Evolutionary conservation across 371 early-diverging fungal genomes (phyloP), one percentile per base, ranked within the genome.

Genomic region (Blakeslea trispora): DNA sequence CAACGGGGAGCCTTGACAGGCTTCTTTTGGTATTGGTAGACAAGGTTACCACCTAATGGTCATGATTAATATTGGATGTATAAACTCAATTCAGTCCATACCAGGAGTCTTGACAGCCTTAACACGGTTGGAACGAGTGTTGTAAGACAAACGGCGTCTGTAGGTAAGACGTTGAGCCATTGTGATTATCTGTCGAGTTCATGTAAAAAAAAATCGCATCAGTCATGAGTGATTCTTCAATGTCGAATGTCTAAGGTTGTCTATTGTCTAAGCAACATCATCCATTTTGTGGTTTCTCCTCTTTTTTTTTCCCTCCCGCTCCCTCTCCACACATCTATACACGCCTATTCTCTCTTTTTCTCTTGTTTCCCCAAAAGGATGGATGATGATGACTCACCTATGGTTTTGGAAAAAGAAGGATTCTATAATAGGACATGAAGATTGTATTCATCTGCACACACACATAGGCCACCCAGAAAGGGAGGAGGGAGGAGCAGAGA

Each of bases 91-190:
- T 28, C 6, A 31, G 13, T 51, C 24, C 7, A n/a, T 73, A 87
- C 93, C 97, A 63, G 98, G 98, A 66, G 98, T 97, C 94, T 97
- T 97, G 81, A 93, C 90, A 72, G 93, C 85, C 71, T 87, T 83
- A 77, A 89, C 88, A 82, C 93, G 89, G 95, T 98, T 98, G 74
- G 96, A 95, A 80, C 90, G 91, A 74, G 98, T 98, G 94, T 97
- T 96, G 94, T 97, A 98, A 66, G 97, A 95, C 68, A 93, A 86
- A 72, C 96, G 91, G 70, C 97, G 91, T 79, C 97, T 89, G 90
- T 97, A 98, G 63, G 92, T 94, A 65, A 97, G 87, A 84, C 98
- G 93, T 85, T 96, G 96, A 76, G 77, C 86, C 88, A 88, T 88
- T 68, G 62, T 69, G 57, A 59, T 47, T 42, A 50, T 60, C 61